Percentiles rank a stretch among this genome's conserved stretches.
Conservation (phyloP, 768 basidiomycete genomes). For the Trichaptum fuscoviolaceum region DNA sequence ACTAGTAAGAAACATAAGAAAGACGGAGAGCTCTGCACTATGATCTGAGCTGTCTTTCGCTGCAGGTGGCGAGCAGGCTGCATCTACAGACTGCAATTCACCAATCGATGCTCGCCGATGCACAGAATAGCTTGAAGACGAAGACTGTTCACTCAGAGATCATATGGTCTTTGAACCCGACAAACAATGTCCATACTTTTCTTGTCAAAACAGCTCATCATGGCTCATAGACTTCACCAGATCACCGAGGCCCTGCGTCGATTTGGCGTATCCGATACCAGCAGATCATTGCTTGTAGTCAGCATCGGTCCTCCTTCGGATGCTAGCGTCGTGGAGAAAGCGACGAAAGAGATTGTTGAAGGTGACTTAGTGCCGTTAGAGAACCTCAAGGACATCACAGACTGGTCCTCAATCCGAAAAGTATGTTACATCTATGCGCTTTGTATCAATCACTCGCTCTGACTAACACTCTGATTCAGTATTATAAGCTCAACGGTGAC, state of each 20-base stretch:
- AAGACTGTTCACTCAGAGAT: slow-evolving; percentile 91
- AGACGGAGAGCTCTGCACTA: neutral
- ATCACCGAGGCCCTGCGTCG: slow-evolving; percentile 85
- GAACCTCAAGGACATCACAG: slow-evolving; percentile 43
- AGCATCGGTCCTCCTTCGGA: slow-evolving; percentile 43
- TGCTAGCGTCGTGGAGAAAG: slow-evolving; percentile 35
- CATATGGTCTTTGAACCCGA: slow-evolving; percentile 81
- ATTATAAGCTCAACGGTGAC: slow-evolving; percentile 66
- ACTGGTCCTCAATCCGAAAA: slow-evolving; percentile 74
- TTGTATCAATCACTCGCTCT: neutral
- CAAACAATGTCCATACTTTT: slow-evolving; percentile 60
- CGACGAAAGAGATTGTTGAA: slow-evolving; percentile 52
- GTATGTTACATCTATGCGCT: slow-evolving; percentile 32
- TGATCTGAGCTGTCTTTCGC: slow-evolving; percentile 8
- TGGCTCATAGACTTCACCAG: slow-evolving; percentile 31
- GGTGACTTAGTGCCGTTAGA: slow-evolving; percentile 50
- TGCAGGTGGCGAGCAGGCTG: slow-evolving; percentile 71
- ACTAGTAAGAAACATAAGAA: slow-evolving; percentile 46
- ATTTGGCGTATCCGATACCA: slow-evolving; percentile 74
- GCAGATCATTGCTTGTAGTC: slow-evolving; percentile 65
- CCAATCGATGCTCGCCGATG: slow-evolving; percentile 70
- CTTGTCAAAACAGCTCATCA: neutral
- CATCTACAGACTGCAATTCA: slow-evolving; percentile 84
- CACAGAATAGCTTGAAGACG: slow-evolving; percentile 59
- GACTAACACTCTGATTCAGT: slow-evolving; percentile 32